Evolutionary conservation across 1,139 yeast species (phyloP).

Genomic region (Taiozyma sp.): DNA sequence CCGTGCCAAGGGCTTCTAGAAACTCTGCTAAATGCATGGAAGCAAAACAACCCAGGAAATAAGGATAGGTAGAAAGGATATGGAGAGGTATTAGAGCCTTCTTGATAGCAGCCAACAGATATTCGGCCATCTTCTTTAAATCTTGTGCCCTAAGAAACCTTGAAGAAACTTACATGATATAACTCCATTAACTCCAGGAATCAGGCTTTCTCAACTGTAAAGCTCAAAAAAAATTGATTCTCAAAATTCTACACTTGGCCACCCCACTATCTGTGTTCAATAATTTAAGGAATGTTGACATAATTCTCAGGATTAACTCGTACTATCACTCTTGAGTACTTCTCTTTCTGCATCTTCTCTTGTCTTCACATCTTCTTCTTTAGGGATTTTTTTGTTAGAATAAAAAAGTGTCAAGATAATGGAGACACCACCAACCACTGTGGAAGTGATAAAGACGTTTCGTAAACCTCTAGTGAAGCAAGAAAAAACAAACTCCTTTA

Average conservation of each 20-base stretch:
- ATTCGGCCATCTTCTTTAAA: no score
- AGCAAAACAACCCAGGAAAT: background rate
- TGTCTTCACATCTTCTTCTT: constrained; percentile 8
- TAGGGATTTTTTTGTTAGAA: constrained; percentile 39
- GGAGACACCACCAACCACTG: constrained; percentile 22
- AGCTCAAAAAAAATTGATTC: no score
- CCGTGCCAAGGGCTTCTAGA: background rate
- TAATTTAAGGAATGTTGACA: no score
- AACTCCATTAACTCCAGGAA: no score
- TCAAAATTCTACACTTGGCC: no score
- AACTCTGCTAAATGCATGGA: background rate
- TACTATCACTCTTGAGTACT: background rate
- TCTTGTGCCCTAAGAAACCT: no score
- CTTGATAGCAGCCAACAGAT: background rate
- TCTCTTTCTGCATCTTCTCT: constrained; percentile 9
- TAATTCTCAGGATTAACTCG: background rate
- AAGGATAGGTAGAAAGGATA: no score
- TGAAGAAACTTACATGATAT: no score
- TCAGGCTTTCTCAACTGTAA: no score
- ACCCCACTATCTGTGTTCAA: no score
- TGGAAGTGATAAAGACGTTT: constrained; percentile 27
- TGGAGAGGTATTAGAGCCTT: background rate
- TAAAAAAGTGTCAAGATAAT: constrained; percentile 30
- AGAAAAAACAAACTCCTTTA: background rate
- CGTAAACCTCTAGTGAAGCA: constrained; percentile 34